Conservation (phyloP, 148 eudicot genomes). For the Cornus suecica region DNA sequence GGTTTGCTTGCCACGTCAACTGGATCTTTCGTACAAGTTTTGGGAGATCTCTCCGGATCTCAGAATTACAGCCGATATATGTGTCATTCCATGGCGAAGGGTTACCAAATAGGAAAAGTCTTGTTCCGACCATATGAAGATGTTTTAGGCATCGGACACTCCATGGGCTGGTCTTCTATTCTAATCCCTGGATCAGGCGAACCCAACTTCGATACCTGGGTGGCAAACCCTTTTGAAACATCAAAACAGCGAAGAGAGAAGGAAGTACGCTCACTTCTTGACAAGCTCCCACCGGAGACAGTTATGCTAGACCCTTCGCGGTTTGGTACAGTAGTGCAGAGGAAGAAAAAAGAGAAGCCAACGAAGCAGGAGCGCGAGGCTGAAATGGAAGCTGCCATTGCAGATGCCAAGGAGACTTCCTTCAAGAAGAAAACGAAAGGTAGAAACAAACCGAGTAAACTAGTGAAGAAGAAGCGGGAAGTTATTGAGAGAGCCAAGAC, state of each 20-base stretch:
- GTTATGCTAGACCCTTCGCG: conserved; percentile 70
- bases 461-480: conserved; percentile 55
- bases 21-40: conserved; percentile 63
- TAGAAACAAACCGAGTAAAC: conserved; percentile 60
- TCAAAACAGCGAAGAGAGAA: conserved; percentile 73
- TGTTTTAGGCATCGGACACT: conserved; percentile 78
- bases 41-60: conserved; percentile 48
- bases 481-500: conserved; percentile 47
- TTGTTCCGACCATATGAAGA: conserved; percentile 84
- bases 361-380: conserved; percentile 59
- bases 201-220: conserved; percentile 84
- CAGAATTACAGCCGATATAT: conserved; percentile 60
- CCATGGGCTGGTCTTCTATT: conserved; percentile 84
- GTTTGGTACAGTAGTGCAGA: conserved; percentile 56
- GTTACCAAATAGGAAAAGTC: conserved; percentile 57
- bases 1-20: conserved; percentile 64
- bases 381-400: conserved; percentile 65
- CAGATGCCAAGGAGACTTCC: conserved; percentile 36
- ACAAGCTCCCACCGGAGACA: conserved; percentile 79
- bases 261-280: conserved; percentile 65
- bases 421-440: conserved; percentile 85
- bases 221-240: conserved; percentile 86
- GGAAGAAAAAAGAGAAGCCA: conserved; percentile 49
- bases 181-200: conserved; percentile 87
- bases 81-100: conserved; percentile 74